Base-by-base conservation (phyloP, 305 asterid species). In the Solanum chacoense region DNA sequence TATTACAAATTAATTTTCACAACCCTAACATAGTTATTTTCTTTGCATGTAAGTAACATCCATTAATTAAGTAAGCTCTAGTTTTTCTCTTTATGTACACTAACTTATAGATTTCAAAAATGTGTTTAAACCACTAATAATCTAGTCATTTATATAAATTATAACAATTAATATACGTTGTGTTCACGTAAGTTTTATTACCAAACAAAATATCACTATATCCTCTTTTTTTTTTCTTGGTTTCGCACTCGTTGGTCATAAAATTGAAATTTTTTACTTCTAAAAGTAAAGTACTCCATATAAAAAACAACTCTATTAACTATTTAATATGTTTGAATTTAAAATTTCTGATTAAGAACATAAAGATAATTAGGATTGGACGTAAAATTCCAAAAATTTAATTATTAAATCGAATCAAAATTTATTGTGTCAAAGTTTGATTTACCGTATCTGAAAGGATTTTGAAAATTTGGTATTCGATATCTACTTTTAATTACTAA, bases 51-150 rank as follows among this genome's bases (percentile, higher is more conserved):
- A 45, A 20, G 26, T 81, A 28, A 45, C 28, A 81, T 35, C 6
- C 9, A 76, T 75, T 75, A 75, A 75, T 5, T 59, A 24, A 81
- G 16, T 3, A 29, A 81, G 29, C 11, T 22, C 86, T 29, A 81
- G 29, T 28, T 50, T 83, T 83, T 83, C 86, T 83, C 20, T 45
- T 18, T 83, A 45, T 29, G 22, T 55, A 83, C 20, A 83, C 37
- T 18, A 83, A 83, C 26, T 83, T 78, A 1, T 80, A 26, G n/a
- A 40, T 26, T 13, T 1, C 16, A 80, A 40, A 0, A 29, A 29
- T 29, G 69, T 80, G 69, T 14, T 80, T 42, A 80, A 80, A 40
- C 24, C 85, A 80, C 69, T 40, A 42, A 42, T 38, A 11, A 9
- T 22, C 7, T 28, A 11, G 26, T 81, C 26, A 81, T 42, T 81